A percentile compares a stretch with the other conserved stretches of the same genome.
Evolutionary conservation across 257 asterid species (phyloP).

Genomic region (Ballota nigra): DNA sequence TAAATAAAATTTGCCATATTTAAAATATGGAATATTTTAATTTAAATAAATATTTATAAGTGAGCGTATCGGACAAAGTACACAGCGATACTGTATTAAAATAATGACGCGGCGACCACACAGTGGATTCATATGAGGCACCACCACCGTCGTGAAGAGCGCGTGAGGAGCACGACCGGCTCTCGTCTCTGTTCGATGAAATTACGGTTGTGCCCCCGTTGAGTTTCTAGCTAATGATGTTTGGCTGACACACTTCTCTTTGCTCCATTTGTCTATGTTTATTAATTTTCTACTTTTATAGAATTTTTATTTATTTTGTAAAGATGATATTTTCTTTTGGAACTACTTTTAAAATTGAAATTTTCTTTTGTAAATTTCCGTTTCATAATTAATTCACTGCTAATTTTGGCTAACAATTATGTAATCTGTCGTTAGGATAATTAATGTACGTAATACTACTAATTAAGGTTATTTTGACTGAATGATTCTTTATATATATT

Average conservation of each 20-base stretch:
- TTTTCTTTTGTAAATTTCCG: too few relatives aligned
- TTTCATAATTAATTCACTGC: too few relatives aligned
- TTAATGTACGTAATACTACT: neutral
- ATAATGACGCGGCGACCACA: conserved; percentile 40
- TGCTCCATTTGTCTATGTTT: neutral
- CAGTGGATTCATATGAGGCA: conserved; percentile 19
- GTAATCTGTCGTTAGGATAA: neutral
- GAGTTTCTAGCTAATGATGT: neutral
- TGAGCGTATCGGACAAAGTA: conserved; percentile 15
- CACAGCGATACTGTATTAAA: conserved; percentile 6
- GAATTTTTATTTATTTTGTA: too few relatives aligned
- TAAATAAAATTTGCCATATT: neutral
- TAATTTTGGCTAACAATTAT: too few relatives aligned
- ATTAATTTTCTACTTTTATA: neutral
- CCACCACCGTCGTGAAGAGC: conserved; percentile 20
- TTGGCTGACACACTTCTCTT: neutral
- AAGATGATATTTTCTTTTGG: too few relatives aligned
- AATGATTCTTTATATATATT: neutral
- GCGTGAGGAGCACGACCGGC: conserved; percentile 7
- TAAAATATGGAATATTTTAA: conserved; percentile 3
- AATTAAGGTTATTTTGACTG: neutral
- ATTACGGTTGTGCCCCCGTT: neutral
- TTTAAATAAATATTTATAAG: neutral
- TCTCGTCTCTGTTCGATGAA: neutral
- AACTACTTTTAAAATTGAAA: too few relatives aligned